A percentile compares a stretch with the other conserved stretches of the same genome.
Conservation (phyloP, 1,139 yeast species). For the Magnusiomyces suaveolens region DNA sequence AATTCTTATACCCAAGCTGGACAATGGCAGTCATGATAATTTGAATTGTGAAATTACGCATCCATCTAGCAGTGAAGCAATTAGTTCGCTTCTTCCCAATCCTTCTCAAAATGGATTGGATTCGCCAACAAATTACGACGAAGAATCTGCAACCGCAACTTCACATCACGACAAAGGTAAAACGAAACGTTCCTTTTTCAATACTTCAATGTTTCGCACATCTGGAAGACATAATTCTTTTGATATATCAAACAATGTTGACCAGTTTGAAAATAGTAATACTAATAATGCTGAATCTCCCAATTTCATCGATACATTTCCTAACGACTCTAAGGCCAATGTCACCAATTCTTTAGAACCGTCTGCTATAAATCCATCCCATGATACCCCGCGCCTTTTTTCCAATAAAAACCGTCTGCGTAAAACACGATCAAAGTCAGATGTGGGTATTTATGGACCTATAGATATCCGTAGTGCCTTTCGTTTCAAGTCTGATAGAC, state of each 20-base stretch:
- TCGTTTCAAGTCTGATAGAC: background rate
- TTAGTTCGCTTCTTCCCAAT: background rate
- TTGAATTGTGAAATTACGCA: background rate
- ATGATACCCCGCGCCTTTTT: background rate
- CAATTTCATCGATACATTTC: background rate
- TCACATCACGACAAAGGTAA: background rate
- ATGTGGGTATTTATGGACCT: constrained; percentile 3
- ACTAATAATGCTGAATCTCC: background rate
- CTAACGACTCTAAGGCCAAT: background rate
- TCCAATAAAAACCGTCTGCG: background rate
- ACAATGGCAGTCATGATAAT: background rate
- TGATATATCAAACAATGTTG: background rate
- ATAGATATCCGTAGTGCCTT: background rate
- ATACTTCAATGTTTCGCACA: background rate
- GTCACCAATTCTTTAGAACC: background rate
- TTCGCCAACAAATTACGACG: background rate
- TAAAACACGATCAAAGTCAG: constrained; percentile 5
- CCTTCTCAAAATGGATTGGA: background rate
- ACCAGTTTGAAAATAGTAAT: background rate
- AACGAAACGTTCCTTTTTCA: constrained; percentile 4
- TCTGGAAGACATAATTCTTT: background rate
- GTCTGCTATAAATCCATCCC: background rate
- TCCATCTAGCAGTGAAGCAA: background rate
- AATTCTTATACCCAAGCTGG: background rate
- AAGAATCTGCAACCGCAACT: background rate